phyloP scores from a whole-genome alignment of 2,329 filamentous ascomycete species.

The Colletotrichum sublineola region DNA sequence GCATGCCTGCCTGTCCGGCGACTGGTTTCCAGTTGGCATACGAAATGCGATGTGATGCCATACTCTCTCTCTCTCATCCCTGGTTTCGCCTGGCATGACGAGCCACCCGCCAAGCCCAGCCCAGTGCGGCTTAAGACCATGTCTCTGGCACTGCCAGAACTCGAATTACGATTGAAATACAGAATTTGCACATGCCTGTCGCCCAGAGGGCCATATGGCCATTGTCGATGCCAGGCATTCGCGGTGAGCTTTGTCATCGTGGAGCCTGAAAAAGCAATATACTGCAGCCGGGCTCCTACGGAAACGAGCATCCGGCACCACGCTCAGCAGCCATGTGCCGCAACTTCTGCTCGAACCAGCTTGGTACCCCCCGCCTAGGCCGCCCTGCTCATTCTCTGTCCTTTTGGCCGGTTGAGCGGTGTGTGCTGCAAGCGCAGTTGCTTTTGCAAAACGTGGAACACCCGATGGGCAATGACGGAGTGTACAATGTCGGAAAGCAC shows the following conservation, averaged over 20 bases:
- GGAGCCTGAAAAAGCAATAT: slow-evolving; percentile 37
- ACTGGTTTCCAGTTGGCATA: slow-evolving; percentile 4
- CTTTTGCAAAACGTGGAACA: slow-evolving; percentile 12
- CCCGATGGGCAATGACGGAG: background rate
- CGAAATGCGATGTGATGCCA: slow-evolving; percentile 13
- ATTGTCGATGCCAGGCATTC: slow-evolving; percentile 5
- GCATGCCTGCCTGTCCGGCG: background rate
- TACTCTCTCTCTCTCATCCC: slow-evolving; percentile 14
- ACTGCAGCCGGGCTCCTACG: slow-evolving; percentile 27
- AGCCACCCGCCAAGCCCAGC: slow-evolving; percentile 16
- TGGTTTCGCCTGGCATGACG: slow-evolving; percentile 2
- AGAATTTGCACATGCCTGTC: slow-evolving; percentile 34
- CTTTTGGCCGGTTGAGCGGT: slow-evolving; percentile 18
- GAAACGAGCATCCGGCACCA: slow-evolving; percentile 23
- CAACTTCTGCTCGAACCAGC: slow-evolving; percentile 23
- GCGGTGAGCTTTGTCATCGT: slow-evolving; percentile 17
- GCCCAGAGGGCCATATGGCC: background rate
- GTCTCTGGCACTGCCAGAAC: slow-evolving; percentile 17
- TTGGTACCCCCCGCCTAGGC: background rate
- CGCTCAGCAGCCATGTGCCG: slow-evolving; percentile 36
- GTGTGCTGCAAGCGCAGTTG: slow-evolving; percentile 12
- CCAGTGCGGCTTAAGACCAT: background rate
- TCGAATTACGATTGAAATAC: slow-evolving; percentile 18
- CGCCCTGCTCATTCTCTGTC: slow-evolving; percentile 3
- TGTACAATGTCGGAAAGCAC: slow-evolving; percentile 10